Base-by-base conservation (phyloP, 1,284 basidiomycete genomes). In the Vanrija sp. region DNA sequence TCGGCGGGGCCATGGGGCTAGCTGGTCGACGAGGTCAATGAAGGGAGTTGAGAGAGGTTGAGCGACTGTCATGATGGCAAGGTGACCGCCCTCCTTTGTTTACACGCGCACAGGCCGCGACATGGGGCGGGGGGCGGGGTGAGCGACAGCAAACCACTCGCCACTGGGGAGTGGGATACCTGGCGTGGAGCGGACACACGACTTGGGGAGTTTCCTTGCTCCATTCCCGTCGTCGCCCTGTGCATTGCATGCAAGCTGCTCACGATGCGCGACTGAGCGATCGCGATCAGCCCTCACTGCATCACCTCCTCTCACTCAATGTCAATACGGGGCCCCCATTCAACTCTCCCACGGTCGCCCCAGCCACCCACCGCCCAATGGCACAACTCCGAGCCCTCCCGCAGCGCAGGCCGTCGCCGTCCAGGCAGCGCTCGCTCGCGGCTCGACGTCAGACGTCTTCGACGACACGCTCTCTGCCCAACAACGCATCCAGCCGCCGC, bases 301-400 rank as follows among this genome's bases (percentile, higher is more conserved):
- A n/a, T n/a, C n/a, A 31, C 6, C 12, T 14, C 31, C 8, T 31
- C 31, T 4, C 31, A 31, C 4, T 4, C 31, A 31, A 2, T 14
- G 31, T 31, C 31, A 31, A 31, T 5, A 31, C 10, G 12, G 31
- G 31, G 31, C 12, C 10, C 39, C 39, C 18, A 10, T 6, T 18
- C 8, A 2, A 41, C 39, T 20, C 6, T 41, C n/a, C 25, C 18
- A 44, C 42, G 20, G 10, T 44, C 22, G 16, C 20, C 6, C 24
- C n/a, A 25, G 20, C 22, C 7, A 6, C 24, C 14, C 8, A 44
- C 12, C 20, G 31, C 23, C 45, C 23, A 49, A 49, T 19, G 12
- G n/a, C n/a, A n/a, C 31, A 51, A 48, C 37, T 44, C 54, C 54
- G 54, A 47, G 38, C 48, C 51, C 37, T 42, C 24, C 54, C 54